Evolutionary conservation across 2,329 filamentous ascomycete species (phyloP).

Genomic region (Cladophialophora psammophila): DNA sequence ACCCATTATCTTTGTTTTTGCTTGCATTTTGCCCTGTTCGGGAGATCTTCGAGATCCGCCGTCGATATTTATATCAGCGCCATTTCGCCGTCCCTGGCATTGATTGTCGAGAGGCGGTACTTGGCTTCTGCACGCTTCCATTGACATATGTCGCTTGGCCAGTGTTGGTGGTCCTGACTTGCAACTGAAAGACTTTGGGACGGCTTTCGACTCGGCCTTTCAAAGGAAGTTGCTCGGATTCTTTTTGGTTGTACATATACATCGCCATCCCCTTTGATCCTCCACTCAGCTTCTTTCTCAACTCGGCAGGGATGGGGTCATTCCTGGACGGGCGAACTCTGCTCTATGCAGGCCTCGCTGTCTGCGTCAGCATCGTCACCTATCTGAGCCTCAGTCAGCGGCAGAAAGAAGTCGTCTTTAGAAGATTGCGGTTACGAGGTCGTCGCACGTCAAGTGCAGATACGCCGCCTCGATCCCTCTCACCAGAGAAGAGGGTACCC

Average conservation of each 20-base stretch:
- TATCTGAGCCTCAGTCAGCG: slow-evolving; percentile 43
- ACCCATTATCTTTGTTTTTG: slow-evolving; percentile 22
- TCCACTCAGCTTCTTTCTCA: background rate
- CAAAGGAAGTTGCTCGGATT: background rate
- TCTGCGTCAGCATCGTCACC: slow-evolving; percentile 29
- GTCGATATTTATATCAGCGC: slow-evolving; percentile 27
- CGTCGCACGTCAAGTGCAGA: slow-evolving; percentile 56
- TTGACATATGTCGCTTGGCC: slow-evolving; percentile 15
- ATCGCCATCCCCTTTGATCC: background rate
- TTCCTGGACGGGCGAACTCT: slow-evolving; percentile 25
- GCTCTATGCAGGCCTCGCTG: slow-evolving; percentile 32
- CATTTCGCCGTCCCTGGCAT: slow-evolving; percentile 14
- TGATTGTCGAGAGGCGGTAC: slow-evolving; percentile 10
- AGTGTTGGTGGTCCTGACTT: slow-evolving; percentile 1
- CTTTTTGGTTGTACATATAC: slow-evolving; percentile 12
- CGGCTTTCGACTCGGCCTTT: background rate
- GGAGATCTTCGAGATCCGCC: slow-evolving; percentile 22
- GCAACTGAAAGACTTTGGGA: slow-evolving; percentile 1
- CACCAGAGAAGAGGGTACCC: slow-evolving; percentile 55
- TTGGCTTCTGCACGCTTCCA: slow-evolving; percentile 9
- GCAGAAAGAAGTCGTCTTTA: slow-evolving; percentile 51
- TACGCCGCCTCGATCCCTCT: slow-evolving; percentile 63
- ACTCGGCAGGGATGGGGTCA: slow-evolving; percentile 15
- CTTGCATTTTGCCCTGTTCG: slow-evolving; percentile 27
- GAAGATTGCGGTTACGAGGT: slow-evolving; percentile 49